Evolutionary conservation across 495 filamentous ascomycete genomes (phyloP).

Genomic region (Neurospora terricola): DNA sequence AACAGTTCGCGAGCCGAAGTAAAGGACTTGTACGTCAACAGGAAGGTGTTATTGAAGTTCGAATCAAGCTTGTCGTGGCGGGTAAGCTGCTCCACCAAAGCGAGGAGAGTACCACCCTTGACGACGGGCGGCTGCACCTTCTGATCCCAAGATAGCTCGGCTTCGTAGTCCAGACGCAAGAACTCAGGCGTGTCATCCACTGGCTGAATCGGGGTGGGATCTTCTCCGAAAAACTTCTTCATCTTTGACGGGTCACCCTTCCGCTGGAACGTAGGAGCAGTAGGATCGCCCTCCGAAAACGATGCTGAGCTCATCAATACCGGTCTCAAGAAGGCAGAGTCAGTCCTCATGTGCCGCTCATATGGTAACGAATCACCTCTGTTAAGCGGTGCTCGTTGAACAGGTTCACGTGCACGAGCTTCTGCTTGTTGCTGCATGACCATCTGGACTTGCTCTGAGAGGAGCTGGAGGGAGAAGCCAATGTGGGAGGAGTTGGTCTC

Average conservation of each 20-base stretch:
- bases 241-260: constrained; percentile 72
- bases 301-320: constrained; percentile 49
- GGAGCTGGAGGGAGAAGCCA: constrained; percentile 73
- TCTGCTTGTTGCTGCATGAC: constrained; percentile 34
- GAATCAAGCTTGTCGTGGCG: constrained; percentile 91
- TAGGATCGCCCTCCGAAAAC: constrained; percentile 53
- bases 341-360: constrained; percentile 37
- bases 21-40: constrained; percentile 93
- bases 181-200: constrained; percentile 74
- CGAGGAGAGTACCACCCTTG: constrained; percentile 80
- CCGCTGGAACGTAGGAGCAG: constrained; percentile 45
- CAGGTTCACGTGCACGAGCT: constrained; percentile 23
- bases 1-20: constrained; percentile 85
- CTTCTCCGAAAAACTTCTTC: constrained; percentile 81
- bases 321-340: constrained; percentile 33
- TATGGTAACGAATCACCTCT: constrained; percentile 37
- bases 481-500: constrained; percentile 82
- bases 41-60: constrained; percentile 95
- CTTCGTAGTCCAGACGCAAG: constrained; percentile 79
- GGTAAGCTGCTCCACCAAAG: constrained; percentile 91
- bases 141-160: constrained; percentile 78
- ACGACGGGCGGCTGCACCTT: constrained; percentile 63
- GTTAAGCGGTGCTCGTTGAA: constrained; percentile 28
- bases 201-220: constrained; percentile 45
- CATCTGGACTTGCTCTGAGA: constrained; percentile 64